phyloP scores from a whole-genome alignment of 192 early-diverging fungal genomes.

The Gryganskiella cystojenkinii region DNA sequence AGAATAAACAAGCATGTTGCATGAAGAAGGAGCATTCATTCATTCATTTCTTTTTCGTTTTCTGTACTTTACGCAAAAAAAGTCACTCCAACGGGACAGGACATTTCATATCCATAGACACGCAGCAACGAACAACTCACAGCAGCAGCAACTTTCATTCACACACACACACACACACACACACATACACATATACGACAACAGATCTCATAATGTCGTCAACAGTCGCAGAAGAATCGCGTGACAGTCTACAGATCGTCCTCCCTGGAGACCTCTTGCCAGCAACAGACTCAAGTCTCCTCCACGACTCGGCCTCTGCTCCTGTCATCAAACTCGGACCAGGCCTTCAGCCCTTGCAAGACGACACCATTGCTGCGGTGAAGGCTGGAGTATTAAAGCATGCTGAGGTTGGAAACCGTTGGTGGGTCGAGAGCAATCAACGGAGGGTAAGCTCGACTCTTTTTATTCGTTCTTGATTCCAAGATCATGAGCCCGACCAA shows the following conservation, averaged over 20 bases:
- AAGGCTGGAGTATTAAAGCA: constrained; percentile 81
- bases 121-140: background rate
- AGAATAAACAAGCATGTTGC: too few species aligned
- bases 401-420: constrained; percentile 63
- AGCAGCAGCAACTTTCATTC: background rate
- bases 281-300: constrained; percentile 13
- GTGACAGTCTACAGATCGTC: constrained; percentile 45
- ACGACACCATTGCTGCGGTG: constrained; percentile 70
- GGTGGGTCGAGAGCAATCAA: constrained; percentile 87
- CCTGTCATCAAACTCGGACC: constrained; percentile 80
- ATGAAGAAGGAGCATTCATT: too few species aligned
- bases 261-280: constrained; percentile 66
- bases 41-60: too few species aligned
- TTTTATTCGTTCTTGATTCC: constrained; percentile 7
- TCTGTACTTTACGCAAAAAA: too few species aligned
- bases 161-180: background rate
- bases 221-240: constrained; percentile 16
- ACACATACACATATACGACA: background rate
- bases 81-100: too few species aligned
- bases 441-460: constrained; percentile 65
- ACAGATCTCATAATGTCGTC: constrained; percentile 14
- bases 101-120: too few species aligned
- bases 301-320: constrained; percentile 30
- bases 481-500: background rate
- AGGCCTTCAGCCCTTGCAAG: constrained; percentile 75